Base-by-base conservation (phyloP, 371 early-diverging fungal species). In the Synchytrium microbalum region DNA sequence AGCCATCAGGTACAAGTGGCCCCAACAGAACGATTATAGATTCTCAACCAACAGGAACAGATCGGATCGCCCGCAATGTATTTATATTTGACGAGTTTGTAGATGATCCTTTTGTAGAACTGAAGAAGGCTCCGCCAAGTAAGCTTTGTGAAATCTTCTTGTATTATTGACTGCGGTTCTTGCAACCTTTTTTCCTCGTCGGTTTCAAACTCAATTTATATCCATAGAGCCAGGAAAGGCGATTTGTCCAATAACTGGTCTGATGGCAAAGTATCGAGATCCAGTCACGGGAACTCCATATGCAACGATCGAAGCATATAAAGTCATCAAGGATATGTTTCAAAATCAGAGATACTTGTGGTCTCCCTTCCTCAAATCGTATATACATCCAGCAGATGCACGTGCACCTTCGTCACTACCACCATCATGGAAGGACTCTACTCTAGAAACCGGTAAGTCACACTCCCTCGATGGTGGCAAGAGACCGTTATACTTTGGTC, bases 211-310 rank as follows among this genome's bases (percentile, higher is more conserved):
- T n/a, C n/a, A n/a, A n/a, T n/a, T n/a, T n/a, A n/a, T n/a, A n/a
- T n/a, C n/a, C n/a, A 14, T 62, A 79, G 80, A 69, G 38, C 71
- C 76, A 10, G 71, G 25, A 10, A 54, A 61, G 24, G n/a, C 72
- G 16, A 62, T 69, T 1, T 89, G 89, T 63, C 84, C 82, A 2
- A 78, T 89, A 56, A 86, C 87, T 0, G 88, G 88, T 13, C 65
- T 82, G n/a, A 68, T 75, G 1, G 89, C 88, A 16, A 78, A 75
- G 31, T 89, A 86, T 71, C 75, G 74, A 16, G 86, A 88, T 63
- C 88, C 88, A 1, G 64, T 54, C 23, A 83, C 85, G 1, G 72
- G 69, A 10, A 74, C 86, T 3, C 89, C 88, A 0, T 89, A 83
- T 67, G 83, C 87, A 1, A 84, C 81, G 62, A 69, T 70, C 53